These are phyloP conservation scores for Fusarium verrucosum DNA, from an alignment of 2,329 filamentous ascomycete genomes.

Conservation along the genomic window DNA sequence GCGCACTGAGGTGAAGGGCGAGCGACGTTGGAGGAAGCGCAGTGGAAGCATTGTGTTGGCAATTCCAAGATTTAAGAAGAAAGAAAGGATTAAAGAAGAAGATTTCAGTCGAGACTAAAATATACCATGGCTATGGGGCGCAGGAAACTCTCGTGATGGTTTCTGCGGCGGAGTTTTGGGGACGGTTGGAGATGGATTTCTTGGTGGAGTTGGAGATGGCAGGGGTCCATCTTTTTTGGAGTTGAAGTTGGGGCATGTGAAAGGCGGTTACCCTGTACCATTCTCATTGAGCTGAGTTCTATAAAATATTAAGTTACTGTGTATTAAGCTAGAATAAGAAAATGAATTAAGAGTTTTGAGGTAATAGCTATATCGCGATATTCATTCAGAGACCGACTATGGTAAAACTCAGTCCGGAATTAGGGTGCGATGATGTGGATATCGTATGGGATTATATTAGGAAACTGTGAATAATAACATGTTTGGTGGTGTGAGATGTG, in stretches of 20 bases:
- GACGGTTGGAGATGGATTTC: conserved; percentile 37
- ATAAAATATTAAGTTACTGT: too few relatives aligned
- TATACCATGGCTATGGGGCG: conserved; percentile 41
- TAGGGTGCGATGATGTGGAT: too few relatives aligned
- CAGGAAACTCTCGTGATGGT: conserved; percentile 53
- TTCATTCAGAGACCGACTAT: too few relatives aligned
- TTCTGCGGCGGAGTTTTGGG: conserved; percentile 61
- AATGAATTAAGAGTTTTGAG: too few relatives aligned
- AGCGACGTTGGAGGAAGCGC: conserved; percentile 33
- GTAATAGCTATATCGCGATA: too few relatives aligned
- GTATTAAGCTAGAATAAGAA: neutral
- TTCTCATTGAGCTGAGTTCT: neutral
- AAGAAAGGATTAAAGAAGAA: neutral
- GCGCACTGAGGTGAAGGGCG: conserved; percentile 28
- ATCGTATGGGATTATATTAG: too few relatives aligned
- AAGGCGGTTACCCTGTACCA: conserved; percentile 19
- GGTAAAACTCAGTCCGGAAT: too few relatives aligned
- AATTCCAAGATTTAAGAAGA: neutral
- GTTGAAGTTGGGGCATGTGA: conserved; percentile 26
- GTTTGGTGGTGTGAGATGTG: neutral
- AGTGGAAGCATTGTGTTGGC: conserved; percentile 26
- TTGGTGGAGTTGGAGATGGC: conserved; percentile 26
- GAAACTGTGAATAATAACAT: neutral
- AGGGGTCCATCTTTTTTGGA: conserved; percentile 28
- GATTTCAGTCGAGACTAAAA: conserved; percentile 8